Evolutionary conservation across 176 grass and related monocot species (phyloP).

Genomic region (Tuctoria greenei): DNA sequence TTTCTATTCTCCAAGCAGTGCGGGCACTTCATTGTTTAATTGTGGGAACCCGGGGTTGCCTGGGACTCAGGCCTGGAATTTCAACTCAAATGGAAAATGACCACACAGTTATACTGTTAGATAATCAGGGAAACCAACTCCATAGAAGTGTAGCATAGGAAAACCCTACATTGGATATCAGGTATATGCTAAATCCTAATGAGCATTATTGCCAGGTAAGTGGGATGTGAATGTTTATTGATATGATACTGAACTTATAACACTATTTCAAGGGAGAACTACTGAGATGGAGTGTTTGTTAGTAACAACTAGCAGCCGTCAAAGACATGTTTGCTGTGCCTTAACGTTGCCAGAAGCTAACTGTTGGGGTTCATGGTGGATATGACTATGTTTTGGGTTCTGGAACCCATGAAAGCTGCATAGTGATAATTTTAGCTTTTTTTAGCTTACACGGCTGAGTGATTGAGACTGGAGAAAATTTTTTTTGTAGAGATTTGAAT

Average conservation of each 20-base stretch:
- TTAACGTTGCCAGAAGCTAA: neutral
- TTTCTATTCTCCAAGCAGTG: neutral
- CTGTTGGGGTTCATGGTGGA: neutral
- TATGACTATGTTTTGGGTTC: neutral
- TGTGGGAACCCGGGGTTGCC: neutral
- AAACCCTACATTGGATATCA: neutral
- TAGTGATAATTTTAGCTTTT: neutral
- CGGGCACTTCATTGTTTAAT: neutral
- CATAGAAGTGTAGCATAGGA: conserved; percentile 1
- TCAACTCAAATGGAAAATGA: neutral
- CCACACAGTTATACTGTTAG: neutral
- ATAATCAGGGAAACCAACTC: neutral
- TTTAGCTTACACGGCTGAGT: neutral
- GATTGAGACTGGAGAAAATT: neutral
- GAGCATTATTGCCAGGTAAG: neutral
- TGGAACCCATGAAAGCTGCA: neutral
- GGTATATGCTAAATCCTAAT: neutral
- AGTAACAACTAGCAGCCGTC: neutral
- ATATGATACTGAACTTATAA: neutral
- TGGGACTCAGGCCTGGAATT: neutral
- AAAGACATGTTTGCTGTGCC: neutral
- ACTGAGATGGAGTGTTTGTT: neutral
- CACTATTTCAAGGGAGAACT: neutral
- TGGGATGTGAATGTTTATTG: no score
- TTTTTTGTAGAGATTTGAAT: neutral